phyloP scores from a whole-genome alignment of 306 rosid genomes.

The Cucurbita moschata region DNA sequence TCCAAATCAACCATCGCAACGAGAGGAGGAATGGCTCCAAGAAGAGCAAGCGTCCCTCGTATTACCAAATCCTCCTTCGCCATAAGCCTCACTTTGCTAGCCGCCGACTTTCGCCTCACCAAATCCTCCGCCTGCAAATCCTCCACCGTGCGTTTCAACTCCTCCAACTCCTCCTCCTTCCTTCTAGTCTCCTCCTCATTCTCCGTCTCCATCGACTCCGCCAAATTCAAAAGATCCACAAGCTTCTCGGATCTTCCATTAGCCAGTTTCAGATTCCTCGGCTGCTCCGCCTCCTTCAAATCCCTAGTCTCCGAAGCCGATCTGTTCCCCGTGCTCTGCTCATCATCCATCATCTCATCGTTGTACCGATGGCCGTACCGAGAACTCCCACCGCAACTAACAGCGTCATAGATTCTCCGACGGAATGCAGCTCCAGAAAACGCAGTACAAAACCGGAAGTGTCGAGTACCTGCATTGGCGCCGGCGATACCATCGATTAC shows the following conservation, averaged over 20 bases:
- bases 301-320: slow-evolving; percentile 7
- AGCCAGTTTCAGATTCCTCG: background rate
- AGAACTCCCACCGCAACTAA: slow-evolving; percentile 75
- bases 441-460: slow-evolving; percentile 46
- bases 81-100: slow-evolving; percentile 40
- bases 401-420: slow-evolving; percentile 54
- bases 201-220: slow-evolving; percentile 29
- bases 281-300: slow-evolving; percentile 5
- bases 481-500: slow-evolving; percentile 27
- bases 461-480: slow-evolving; percentile 15
- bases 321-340: background rate
- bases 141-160: slow-evolving; percentile 50
- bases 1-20: slow-evolving; percentile 72
- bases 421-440: slow-evolving; percentile 56
- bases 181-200: slow-evolving; percentile 32
- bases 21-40: slow-evolving; percentile 86
- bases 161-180: slow-evolving; percentile 51
- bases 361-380: slow-evolving; percentile 27
- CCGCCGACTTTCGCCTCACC: slow-evolving; percentile 35
- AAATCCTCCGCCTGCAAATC: slow-evolving; percentile 48
- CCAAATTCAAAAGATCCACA: slow-evolving; percentile 54
- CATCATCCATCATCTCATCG: background rate
- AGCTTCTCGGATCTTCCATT: slow-evolving; percentile 63
- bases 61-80: slow-evolving; percentile 63
- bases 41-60: slow-evolving; percentile 71